Evolutionary conservation across 345 rosid genomes (phyloP).

Genomic region (Eucalyptus pauciflora): DNA sequence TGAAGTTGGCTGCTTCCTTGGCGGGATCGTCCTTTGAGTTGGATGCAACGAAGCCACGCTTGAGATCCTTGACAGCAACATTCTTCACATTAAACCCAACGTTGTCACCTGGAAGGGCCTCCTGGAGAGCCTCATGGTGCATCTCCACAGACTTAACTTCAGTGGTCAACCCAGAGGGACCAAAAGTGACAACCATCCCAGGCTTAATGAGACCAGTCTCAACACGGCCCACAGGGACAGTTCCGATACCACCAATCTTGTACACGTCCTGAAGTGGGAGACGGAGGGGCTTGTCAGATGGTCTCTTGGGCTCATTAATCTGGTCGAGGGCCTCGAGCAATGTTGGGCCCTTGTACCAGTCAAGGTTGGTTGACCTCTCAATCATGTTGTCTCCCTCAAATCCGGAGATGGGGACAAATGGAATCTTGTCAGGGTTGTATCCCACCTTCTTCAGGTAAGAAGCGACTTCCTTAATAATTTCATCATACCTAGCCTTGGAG

Average conservation of each 20-base stretch:
- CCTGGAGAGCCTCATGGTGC: constrained; percentile 78
- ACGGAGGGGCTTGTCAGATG: constrained; percentile 86
- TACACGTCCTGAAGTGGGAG: constrained; percentile 86
- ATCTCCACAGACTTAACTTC: constrained; percentile 92
- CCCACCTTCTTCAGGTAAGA: constrained; percentile 74
- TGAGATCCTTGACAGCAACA: constrained; percentile 79
- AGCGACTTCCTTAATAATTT: constrained; percentile 69
- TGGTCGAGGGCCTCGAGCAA: constrained; percentile 63
- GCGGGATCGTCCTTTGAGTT: constrained; percentile 90
- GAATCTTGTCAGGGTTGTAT: constrained; percentile 69
- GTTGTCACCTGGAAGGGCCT: constrained; percentile 79
- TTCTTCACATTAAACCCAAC: constrained; percentile 85
- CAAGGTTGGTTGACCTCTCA: constrained; percentile 66
- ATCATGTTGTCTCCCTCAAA: constrained; percentile 91
- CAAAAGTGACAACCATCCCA: constrained; percentile 70
- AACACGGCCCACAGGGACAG: constrained; percentile 76
- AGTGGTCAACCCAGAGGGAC: constrained; percentile 68
- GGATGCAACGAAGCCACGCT: constrained; percentile 74
- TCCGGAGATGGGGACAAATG: constrained; percentile 72
- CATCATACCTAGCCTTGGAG: constrained; percentile 71
- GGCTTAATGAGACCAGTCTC: constrained; percentile 71
- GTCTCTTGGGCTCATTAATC: constrained; percentile 73
- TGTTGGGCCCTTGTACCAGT: constrained; percentile 80
- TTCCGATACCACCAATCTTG: constrained; percentile 87
- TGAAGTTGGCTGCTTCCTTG: constrained; percentile 68